Conservation (phyloP, 257 asterid genomes). For the Forsythia viridissima region DNA sequence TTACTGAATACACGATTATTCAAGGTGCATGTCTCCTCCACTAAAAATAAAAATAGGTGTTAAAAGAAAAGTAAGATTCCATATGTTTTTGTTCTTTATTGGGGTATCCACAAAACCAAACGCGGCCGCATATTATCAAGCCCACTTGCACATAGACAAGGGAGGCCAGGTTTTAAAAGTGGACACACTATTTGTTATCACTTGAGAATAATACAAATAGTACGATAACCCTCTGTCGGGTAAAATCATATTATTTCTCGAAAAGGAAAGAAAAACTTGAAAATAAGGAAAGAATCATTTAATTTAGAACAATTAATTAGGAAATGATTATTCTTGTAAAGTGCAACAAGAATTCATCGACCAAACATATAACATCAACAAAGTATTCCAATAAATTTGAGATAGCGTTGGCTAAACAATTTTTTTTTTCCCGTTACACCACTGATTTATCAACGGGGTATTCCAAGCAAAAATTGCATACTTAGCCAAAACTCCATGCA, state of each 20-base stretch:
- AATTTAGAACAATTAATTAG: no score
- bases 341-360: neutral
- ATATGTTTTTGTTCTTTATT: constrained; percentile 40
- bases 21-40: constrained; percentile 27
- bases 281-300: neutral
- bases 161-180: constrained; percentile 1
- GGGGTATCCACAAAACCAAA: constrained; percentile 26
- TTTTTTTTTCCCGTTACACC: neutral
- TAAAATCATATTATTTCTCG: neutral
- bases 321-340: neutral
- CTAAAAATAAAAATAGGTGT: constrained; percentile 18
- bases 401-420: neutral
- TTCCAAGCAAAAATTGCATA: neutral
- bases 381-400: neutral
- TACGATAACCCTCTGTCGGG: neutral
- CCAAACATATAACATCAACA: no score
- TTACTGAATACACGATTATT: neutral
- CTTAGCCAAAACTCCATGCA: neutral
- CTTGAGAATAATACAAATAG: neutral
- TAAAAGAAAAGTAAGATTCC: constrained; percentile 46
- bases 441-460: no score
- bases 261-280: neutral
- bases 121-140: constrained; percentile 18
- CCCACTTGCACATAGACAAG: constrained; percentile 15
- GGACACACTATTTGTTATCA: neutral